Conservation (phyloP, 2,329 filamentous ascomycete species). For the Zymoseptoria tritici region DNA sequence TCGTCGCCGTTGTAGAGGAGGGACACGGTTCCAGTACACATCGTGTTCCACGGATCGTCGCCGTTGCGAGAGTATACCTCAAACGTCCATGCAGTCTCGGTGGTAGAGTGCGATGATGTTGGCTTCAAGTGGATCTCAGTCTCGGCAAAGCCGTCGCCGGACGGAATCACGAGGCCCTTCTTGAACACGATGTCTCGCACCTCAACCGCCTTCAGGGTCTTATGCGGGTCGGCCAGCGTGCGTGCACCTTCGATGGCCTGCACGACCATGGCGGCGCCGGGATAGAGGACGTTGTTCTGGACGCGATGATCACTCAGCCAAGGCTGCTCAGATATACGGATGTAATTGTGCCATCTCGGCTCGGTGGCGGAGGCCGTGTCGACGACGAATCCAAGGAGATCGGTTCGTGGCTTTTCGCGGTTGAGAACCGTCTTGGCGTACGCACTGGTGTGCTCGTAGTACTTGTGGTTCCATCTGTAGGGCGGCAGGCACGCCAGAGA, state of each 20-base stretch:
- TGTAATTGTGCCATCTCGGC: conserved; percentile 19
- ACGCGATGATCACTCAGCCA: conserved; percentile 21
- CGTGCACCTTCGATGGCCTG: conserved; percentile 16
- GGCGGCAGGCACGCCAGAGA: conserved; percentile 1
- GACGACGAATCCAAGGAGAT: conserved; percentile 22
- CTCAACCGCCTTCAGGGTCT: conserved; percentile 32
- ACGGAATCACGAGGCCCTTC: conserved; percentile 5
- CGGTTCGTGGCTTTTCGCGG: conserved; percentile 23
- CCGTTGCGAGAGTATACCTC: conserved; percentile 4
- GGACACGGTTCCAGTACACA: conserved; percentile 1
- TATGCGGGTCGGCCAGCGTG: conserved; percentile 2
- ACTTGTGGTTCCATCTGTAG: conserved; percentile 10
- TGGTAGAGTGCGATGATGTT: not conserved
- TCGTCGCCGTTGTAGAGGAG: not conserved
- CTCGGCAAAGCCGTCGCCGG: conserved; percentile 1
- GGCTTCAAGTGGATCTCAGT: conserved; percentile 1
- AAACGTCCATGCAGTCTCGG: conserved; percentile 1
- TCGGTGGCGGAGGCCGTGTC: not conserved
- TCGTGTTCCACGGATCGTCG: conserved; percentile 2
- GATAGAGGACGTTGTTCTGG: conserved; percentile 8
- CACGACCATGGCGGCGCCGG: conserved; percentile 11
- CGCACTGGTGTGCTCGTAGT: conserved; percentile 8
- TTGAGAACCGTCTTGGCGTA: conserved; percentile 4
- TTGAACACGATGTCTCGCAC: conserved; percentile 35
- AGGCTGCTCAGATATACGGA: conserved; percentile 16